Conservation (phyloP, 2,329 filamentous ascomycete genomes). For the Aspergillus ibericus region DNA sequence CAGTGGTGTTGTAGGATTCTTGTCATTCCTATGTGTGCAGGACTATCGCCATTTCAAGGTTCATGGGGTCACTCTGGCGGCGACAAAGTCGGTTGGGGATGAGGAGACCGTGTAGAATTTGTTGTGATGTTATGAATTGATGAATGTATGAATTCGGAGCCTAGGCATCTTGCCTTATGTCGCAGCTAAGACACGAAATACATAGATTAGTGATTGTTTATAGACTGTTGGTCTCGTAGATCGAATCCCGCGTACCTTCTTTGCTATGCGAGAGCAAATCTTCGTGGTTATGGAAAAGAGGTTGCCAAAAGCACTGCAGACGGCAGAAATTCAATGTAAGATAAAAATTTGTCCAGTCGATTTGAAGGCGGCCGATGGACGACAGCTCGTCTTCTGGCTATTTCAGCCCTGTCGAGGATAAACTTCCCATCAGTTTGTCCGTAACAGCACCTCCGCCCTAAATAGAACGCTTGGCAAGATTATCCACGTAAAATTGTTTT, state of each 20-base stretch:
- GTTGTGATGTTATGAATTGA: background rate
- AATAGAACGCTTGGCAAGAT: too few relatives aligned
- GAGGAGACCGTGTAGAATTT: background rate
- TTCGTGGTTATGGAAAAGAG: too few relatives aligned
- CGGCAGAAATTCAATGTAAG: too few relatives aligned
- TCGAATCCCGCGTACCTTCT: background rate
- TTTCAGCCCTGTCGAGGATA: too few relatives aligned
- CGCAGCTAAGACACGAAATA: background rate
- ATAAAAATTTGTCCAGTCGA: too few relatives aligned
- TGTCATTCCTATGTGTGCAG: slow-evolving; percentile 17
- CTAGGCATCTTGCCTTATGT: too few relatives aligned
- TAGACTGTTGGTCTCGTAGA: background rate
- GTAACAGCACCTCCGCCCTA: too few relatives aligned
- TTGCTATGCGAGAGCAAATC: background rate
- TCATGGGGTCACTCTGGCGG: slow-evolving; percentile 9
- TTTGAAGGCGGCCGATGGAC: too few relatives aligned
- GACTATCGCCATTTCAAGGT: slow-evolving; percentile 15
- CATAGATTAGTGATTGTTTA: background rate
- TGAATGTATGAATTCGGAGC: background rate
- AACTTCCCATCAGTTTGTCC: too few relatives aligned
- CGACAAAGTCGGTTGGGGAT: background rate
- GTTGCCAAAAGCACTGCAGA: too few relatives aligned
- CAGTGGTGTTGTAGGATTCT: slow-evolving; percentile 12
- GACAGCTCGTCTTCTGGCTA: too few relatives aligned
- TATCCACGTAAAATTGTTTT: too few relatives aligned